Base-by-base conservation (phyloP, 352 stramenopile genomes). In the Phytophthora aleatoria region DNA sequence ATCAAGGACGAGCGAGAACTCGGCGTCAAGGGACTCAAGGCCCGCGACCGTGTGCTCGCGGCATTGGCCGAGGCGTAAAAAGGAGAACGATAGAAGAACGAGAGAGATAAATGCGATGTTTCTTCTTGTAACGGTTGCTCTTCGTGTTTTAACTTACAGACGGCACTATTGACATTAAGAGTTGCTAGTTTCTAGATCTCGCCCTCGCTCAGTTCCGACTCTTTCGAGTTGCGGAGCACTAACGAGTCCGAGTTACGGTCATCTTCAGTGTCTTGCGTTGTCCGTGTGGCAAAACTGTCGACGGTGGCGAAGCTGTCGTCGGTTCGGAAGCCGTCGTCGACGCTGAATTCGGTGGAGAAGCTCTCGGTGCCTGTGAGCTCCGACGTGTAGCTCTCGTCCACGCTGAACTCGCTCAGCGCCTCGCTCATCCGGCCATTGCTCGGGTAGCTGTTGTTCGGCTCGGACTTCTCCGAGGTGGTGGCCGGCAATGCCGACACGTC, bases 1-100 rank as follows among this genome's bases (percentile, higher is more conserved):
- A 86, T 94, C 67, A 96, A 91, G 64, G 77, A 94, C 65, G 82
- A 97, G 60, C 84, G 68, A 48, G 80, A 91, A 7, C 81, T 92
- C 24, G 85, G 85, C 61, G 51, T 87, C 51, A 94, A 92, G 70
- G 85, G 83, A 8, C 71, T 87, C 28, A 59, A 67, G 43, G 81
- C 83, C 3, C 79, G 81, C 56, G 73, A 83, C 65, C 85, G 83
- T 54, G 81, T 94, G 53, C 54, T 69, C 2, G 77, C 81, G 16
- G 83, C 79, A 28, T 59, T 91, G 28, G 65, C 74, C 28, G 16
- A 60, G 20, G 42, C n/a, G 15, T 57, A 60, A 44, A 57, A 57
- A 11, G 31, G 33, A 30, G 51, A 67, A 6, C 0, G 16, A n/a
- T 42, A 53, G 16, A 53, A 5, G 11, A 20, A 20, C 20, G 20